Conservation (phyloP, 23 red algal species). For the Agarophyton chilense region DNA sequence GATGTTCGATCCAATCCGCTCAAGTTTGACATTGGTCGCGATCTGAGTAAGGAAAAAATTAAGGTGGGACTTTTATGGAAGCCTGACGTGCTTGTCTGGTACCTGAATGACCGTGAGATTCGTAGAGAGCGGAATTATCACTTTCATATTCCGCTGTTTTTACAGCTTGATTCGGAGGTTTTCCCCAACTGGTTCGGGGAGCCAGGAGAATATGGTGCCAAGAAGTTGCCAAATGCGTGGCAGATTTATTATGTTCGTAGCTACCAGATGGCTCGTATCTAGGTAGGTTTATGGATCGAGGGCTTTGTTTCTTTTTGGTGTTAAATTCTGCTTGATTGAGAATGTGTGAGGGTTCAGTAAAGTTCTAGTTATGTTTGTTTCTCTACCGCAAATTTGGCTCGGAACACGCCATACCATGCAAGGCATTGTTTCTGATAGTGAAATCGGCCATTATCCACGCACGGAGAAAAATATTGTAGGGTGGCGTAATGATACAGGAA, state of each 20-base stretch:
- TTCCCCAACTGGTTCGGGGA: slow-evolving; percentile 58
- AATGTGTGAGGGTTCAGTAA: no score
- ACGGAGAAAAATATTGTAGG: no score
- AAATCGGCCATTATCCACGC: no score
- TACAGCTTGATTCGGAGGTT: slow-evolving; percentile 65
- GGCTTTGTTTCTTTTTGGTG: no score
- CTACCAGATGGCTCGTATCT: not conserved
- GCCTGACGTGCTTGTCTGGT: slow-evolving; percentile 1
- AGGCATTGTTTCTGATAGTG: no score
- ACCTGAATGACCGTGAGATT: slow-evolving; percentile 40
- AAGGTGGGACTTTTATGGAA: slow-evolving; percentile 48
- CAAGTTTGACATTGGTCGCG: not conserved
- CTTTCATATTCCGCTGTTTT: slow-evolving; percentile 26
- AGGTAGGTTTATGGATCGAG: no score
- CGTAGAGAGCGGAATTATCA: slow-evolving; percentile 1
- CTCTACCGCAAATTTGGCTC: no score
- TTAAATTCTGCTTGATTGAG: no score
- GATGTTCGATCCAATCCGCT: not conserved
- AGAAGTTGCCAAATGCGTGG: slow-evolving; percentile 20
- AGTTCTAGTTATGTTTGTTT: no score
- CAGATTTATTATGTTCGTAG: slow-evolving; percentile 51
- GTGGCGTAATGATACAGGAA: no score
- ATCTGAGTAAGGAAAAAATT: slow-evolving; percentile 14
- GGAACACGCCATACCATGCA: no score
- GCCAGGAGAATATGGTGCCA: slow-evolving; percentile 20